Percentiles rank a stretch among this genome's conserved stretches.
These are phyloP conservation scores for Colletotrichum chlorophyti DNA, from an alignment of 2,329 filamentous ascomycete genomes.

Conservation along the genomic window DNA sequence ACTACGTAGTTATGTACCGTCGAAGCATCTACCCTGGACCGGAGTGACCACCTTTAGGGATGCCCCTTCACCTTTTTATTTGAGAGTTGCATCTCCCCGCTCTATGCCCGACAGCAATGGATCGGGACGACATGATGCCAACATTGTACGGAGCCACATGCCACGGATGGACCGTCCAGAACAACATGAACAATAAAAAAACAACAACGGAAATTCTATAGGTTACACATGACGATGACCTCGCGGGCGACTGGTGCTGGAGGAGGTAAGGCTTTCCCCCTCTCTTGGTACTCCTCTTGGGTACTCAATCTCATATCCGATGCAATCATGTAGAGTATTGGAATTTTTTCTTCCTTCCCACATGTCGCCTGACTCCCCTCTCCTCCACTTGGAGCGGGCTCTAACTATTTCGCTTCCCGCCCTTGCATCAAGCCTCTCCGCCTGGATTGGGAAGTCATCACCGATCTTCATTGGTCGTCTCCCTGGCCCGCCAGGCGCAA, in stretches of 20 bases:
- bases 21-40: too few relatives aligned
- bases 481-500: neutral
- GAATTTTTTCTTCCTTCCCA: neutral
- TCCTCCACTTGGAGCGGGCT: slow-evolving; percentile 17
- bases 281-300: too few relatives aligned
- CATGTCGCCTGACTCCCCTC: slow-evolving; percentile 3
- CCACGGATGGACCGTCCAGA: slow-evolving; percentile 13
- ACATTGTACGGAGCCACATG: slow-evolving; percentile 6
- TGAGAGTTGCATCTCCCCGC: too few relatives aligned
- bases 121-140: slow-evolving; percentile 11
- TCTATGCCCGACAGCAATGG: slow-evolving; percentile 11
- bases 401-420: slow-evolving; percentile 25
- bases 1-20: too few relatives aligned
- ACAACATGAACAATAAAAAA: slow-evolving; percentile 9
- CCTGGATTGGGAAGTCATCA: slow-evolving; percentile 26
- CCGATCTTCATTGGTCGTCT: slow-evolving; percentile 26
- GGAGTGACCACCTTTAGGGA: too few relatives aligned
- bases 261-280: too few relatives aligned
- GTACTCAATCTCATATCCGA: slow-evolving; percentile 10
- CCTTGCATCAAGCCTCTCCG: slow-evolving; percentile 6
- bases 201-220: neutral
- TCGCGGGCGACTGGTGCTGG: slow-evolving; percentile 9
- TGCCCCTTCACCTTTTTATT: too few relatives aligned
- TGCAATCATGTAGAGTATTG: neutral
- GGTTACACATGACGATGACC: slow-evolving; percentile 20